A percentile compares a stretch with the other conserved stretches of the same genome.
Evolutionary conservation across 2,329 filamentous ascomycete species (phyloP).

Genomic region (Xylariaceae sp.): DNA sequence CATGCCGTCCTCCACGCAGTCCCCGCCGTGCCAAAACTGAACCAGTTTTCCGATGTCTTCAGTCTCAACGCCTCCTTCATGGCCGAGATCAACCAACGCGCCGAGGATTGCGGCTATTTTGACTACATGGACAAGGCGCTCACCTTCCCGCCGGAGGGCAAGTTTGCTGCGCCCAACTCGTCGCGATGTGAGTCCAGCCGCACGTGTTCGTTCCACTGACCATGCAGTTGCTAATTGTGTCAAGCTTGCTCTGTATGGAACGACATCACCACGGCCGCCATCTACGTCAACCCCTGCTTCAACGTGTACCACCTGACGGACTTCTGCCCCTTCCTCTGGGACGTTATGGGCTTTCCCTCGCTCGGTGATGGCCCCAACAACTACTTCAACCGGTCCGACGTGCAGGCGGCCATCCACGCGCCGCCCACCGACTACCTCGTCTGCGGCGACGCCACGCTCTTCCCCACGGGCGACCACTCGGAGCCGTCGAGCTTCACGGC

Average conservation of each 20-base stretch:
- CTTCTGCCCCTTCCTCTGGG: conserved; percentile 59
- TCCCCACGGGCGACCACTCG: conserved; percentile 19
- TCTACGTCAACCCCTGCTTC: conserved; percentile 58
- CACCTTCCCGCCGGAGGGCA: conserved; percentile 2
- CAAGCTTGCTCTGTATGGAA: conserved; percentile 1
- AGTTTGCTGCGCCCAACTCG: background rate
- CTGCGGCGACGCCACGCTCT: conserved; percentile 31
- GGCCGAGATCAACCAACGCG: background rate
- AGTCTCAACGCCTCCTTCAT: conserved; percentile 1
- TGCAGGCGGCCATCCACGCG: conserved; percentile 60
- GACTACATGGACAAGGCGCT: background rate
- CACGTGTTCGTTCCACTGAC: conserved; percentile 33
- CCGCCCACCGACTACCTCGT: conserved; percentile 25
- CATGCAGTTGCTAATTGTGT: conserved; percentile 20
- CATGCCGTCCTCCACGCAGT: background rate
- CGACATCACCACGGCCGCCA: conserved; percentile 35
- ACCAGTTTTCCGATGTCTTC: conserved; percentile 1
- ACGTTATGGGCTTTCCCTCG: conserved; percentile 40
- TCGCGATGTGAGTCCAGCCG: background rate
- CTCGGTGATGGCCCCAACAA: conserved; percentile 1
- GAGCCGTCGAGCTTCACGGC: conserved; percentile 46
- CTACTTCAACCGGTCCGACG: conserved; percentile 64
- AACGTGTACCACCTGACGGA: conserved; percentile 59
- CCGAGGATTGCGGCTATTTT: conserved; percentile 1
- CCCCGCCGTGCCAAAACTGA: background rate